These are phyloP conservation scores for Vicia sativa DNA, from an alignment of 306 rosid genomes.

Conservation along the genomic window DNA sequence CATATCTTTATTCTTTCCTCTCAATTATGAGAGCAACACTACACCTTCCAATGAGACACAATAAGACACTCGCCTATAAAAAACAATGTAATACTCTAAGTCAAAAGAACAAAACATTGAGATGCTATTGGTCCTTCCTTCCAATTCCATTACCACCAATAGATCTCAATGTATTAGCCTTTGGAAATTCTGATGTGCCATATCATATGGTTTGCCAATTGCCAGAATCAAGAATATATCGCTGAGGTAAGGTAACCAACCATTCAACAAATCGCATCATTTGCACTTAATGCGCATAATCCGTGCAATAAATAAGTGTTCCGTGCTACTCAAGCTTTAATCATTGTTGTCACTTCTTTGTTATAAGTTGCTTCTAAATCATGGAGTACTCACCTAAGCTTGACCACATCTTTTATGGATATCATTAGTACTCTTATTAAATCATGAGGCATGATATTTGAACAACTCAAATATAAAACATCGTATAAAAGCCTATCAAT, in stretches of 20 bases:
- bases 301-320: constrained; percentile 9
- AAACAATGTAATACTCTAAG: not conserved
- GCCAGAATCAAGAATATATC: not conserved
- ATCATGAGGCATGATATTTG: too few species aligned
- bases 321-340: constrained; percentile 19
- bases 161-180: not conserved
- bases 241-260: not conserved
- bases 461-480: too few species aligned
- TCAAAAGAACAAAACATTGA: not conserved
- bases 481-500: too few species aligned
- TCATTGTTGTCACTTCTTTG: not conserved
- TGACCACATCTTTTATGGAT: not conserved
- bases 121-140: not conserved
- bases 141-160: not conserved
- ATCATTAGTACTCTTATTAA: not conserved
- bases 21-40: too few species aligned
- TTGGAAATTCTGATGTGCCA: too few species aligned
- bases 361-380: not conserved
- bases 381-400: too few species aligned
- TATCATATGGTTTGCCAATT: too few species aligned
- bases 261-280: constrained; percentile 8
- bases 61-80: too few species aligned
- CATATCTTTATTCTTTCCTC: too few species aligned
- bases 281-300: constrained; percentile 15
- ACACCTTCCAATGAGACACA: too few species aligned